phyloP scores from a whole-genome alignment of 306 rosid genomes.

The Argentina anserina region DNA sequence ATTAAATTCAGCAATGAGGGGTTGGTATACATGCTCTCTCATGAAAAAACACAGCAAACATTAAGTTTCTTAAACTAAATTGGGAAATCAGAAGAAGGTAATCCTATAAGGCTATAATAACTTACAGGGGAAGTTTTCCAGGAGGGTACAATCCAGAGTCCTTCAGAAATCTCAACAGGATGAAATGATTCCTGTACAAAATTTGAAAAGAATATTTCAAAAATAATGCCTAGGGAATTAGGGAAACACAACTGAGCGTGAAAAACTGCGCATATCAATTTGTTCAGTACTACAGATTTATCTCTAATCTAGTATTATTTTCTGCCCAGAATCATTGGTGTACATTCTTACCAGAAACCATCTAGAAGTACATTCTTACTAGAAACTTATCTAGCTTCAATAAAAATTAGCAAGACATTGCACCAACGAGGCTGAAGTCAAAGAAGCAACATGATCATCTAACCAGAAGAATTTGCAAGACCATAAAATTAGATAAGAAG shows the following conservation, averaged over 20 bases:
- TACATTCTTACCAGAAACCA: not conserved
- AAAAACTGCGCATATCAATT: not conserved
- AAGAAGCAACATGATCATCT: constrained; percentile 2
- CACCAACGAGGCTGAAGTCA: not conserved
- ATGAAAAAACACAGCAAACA: not conserved
- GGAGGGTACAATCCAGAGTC: constrained; percentile 82
- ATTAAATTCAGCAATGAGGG: not conserved
- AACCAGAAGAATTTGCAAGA: not conserved
- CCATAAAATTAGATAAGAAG: not conserved
- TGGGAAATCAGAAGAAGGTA: not conserved
- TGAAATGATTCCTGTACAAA: constrained; percentile 62
- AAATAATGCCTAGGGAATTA: not conserved
- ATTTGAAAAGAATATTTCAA: constrained; percentile 3
- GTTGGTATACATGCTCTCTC: not conserved
- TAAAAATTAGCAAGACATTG: not conserved
- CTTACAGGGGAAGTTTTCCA: constrained; percentile 80
- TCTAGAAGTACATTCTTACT: not conserved
- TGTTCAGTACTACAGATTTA: not conserved
- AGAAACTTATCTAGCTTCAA: not conserved
- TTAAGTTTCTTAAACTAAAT: not conserved
- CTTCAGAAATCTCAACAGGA: constrained; percentile 62
- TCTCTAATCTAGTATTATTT: not conserved
- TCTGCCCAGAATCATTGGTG: not conserved
- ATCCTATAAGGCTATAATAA: constrained; percentile 15
- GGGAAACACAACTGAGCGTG: not conserved